phyloP scores from a whole-genome alignment of 2,329 filamentous ascomycete species.

The Cytospora mali region DNA sequence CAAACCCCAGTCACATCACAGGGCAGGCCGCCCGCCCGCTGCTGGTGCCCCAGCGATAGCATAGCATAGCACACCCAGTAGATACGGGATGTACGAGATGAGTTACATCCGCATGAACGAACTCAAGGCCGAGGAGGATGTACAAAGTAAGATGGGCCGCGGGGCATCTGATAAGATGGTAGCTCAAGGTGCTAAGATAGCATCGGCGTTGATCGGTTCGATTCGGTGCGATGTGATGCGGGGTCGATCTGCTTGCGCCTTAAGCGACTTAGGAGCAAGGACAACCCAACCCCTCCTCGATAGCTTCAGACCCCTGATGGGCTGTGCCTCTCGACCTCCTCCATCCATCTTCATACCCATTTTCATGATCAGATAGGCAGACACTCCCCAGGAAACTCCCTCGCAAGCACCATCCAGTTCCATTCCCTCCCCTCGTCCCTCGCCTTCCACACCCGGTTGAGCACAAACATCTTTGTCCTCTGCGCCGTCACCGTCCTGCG shows the following conservation, averaged over 20 bases:
- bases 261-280: not conserved
- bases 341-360: no score
- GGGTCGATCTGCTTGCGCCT: not conserved
- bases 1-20: not conserved
- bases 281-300: not conserved
- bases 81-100: not conserved
- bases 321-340: not conserved
- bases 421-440: conserved; percentile 34
- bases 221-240: no score
- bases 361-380: conserved; percentile 33
- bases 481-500: conserved; percentile 35
- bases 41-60: not conserved
- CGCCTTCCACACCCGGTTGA: conserved; percentile 36
- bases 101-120: not conserved
- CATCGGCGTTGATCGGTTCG: not conserved
- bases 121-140: not conserved
- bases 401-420: conserved; percentile 37
- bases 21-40: not conserved
- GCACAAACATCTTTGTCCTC: conserved; percentile 34
- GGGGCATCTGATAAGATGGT: not conserved
- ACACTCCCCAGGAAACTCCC: conserved; percentile 35
- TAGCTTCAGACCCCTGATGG: not conserved
- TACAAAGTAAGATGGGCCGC: not conserved
- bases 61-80: not conserved
- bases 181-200: not conserved